Percentiles rank a stretch among this genome's conserved stretches.
phyloP scores from a whole-genome alignment of 208 protist species.

The Vickermania ingenoplastis region DNA sequence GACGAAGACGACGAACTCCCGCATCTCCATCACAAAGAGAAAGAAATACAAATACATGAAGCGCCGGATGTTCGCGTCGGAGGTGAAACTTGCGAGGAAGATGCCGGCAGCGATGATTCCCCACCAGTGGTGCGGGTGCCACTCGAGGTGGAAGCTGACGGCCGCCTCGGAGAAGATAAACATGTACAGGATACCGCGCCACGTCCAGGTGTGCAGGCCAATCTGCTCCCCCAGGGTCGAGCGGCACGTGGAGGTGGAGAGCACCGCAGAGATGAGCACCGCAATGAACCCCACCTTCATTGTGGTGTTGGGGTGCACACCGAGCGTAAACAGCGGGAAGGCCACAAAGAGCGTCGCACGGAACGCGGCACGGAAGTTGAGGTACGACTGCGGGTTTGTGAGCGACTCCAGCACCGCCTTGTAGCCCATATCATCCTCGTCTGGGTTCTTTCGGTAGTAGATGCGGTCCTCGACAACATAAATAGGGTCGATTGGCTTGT shows the following conservation, averaged over 20 bases:
- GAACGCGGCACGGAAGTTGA: constrained; percentile 11
- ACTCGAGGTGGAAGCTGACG: constrained; percentile 11
- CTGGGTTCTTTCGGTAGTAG: constrained; percentile 19
- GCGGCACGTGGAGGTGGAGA: constrained; percentile 20
- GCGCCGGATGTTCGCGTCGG: constrained; percentile 16
- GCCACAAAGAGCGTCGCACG: constrained; percentile 17
- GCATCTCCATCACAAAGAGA: constrained; percentile 25
- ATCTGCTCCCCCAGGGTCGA: constrained; percentile 21
- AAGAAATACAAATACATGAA: constrained; percentile 30
- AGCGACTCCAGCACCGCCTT: constrained; percentile 14
- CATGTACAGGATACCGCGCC: constrained; percentile 19
- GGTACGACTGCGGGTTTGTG: constrained; percentile 12
- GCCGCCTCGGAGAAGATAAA: constrained; percentile 8
- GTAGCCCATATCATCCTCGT: constrained; percentile 16
- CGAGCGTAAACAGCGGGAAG: constrained; percentile 19
- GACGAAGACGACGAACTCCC: constrained; percentile 15
- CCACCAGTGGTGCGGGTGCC: constrained; percentile 15
- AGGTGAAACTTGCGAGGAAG: constrained; percentile 12
- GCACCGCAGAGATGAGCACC: constrained; percentile 20
- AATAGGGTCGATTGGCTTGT: neutral
- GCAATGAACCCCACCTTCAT: constrained; percentile 13
- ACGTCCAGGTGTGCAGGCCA: constrained; percentile 20
- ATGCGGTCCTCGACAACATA: constrained; percentile 7
- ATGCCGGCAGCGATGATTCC: constrained; percentile 15
- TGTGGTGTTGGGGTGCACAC: constrained; percentile 29